phyloP scores from a whole-genome alignment of 768 basidiomycete species.

The Leucocoprinus sp. region DNA sequence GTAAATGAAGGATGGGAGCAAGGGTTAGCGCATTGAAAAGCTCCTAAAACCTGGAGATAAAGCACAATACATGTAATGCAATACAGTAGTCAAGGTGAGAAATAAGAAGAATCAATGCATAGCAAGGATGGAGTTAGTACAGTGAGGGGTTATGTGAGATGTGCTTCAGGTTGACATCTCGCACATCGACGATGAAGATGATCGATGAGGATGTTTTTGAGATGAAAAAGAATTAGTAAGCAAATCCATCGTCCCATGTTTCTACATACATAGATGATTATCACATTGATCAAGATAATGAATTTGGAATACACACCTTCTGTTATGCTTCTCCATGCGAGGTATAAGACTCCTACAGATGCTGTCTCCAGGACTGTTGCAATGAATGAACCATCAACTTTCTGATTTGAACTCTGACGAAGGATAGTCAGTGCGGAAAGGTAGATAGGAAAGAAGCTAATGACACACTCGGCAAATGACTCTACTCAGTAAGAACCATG shows the following conservation, averaged over 20 bases:
- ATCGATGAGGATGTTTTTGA: too few species aligned
- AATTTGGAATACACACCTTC: constrained; percentile 52
- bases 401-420: constrained; percentile 55
- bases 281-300: background rate
- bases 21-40: too few species aligned
- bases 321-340: constrained; percentile 85
- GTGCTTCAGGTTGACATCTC: too few species aligned
- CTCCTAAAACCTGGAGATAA: too few species aligned
- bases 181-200: too few species aligned
- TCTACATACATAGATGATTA: constrained; percentile 13
- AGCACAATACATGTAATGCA: too few species aligned
- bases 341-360: constrained; percentile 56
- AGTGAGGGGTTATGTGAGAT: too few species aligned
- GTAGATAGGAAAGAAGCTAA: background rate
- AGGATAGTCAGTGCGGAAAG: too few species aligned
- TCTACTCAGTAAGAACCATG: constrained; percentile 72
- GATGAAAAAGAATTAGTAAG: constrained; percentile 8
- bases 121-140: too few species aligned
- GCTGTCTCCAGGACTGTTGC: constrained; percentile 80
- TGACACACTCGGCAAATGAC: constrained; percentile 58
- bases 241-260: constrained; percentile 28
- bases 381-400: constrained; percentile 82
- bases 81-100: too few species aligned
- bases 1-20: too few species aligned
- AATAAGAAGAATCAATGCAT: too few species aligned